Conservation (phyloP, 2,329 filamentous ascomycete genomes). For the Nothophoma quercina region DNA sequence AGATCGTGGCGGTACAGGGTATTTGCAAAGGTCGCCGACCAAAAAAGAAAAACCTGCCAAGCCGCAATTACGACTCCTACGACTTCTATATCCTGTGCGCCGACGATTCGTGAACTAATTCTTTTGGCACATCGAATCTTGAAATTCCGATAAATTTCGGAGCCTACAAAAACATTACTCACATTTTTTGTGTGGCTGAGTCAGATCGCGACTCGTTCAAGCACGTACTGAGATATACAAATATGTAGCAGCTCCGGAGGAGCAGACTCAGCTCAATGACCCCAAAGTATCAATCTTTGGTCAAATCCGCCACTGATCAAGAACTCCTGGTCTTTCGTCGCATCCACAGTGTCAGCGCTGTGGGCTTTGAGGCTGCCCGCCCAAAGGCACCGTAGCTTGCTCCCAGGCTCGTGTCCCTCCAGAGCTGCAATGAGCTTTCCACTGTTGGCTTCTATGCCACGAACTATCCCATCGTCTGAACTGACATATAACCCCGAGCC, state of each 20-base stretch:
- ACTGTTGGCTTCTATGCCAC: constrained; percentile 65
- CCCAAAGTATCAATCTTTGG: constrained; percentile 67
- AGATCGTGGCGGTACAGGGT: constrained; percentile 21
- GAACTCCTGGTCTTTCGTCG: constrained; percentile 55
- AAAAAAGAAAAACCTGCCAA: constrained; percentile 20
- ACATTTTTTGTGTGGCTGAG: neutral
- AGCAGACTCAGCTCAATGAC: neutral
- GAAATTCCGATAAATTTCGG: neutral
- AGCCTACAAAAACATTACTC: neutral
- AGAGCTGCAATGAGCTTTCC: constrained; percentile 64
- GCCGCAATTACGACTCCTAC: constrained; percentile 1
- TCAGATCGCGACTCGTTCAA: neutral
- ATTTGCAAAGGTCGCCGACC: constrained; percentile 13
- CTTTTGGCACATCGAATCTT: neutral
- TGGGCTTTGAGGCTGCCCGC: constrained; percentile 54
- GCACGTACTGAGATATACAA: neutral
- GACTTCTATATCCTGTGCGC: neutral
- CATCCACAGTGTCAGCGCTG: constrained; percentile 15
- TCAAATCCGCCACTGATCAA: constrained; percentile 71
- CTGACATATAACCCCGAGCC: constrained; percentile 70
- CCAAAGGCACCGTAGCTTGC: constrained; percentile 67
- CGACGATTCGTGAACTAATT: neutral
- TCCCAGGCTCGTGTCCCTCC: constrained; percentile 63
- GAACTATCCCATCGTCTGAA: constrained; percentile 68
- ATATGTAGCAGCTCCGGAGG: neutral